These are phyloP conservation scores for Neonectria coccinea DNA, from an alignment of 2,329 filamentous ascomycete genomes.

Conservation along the genomic window DNA sequence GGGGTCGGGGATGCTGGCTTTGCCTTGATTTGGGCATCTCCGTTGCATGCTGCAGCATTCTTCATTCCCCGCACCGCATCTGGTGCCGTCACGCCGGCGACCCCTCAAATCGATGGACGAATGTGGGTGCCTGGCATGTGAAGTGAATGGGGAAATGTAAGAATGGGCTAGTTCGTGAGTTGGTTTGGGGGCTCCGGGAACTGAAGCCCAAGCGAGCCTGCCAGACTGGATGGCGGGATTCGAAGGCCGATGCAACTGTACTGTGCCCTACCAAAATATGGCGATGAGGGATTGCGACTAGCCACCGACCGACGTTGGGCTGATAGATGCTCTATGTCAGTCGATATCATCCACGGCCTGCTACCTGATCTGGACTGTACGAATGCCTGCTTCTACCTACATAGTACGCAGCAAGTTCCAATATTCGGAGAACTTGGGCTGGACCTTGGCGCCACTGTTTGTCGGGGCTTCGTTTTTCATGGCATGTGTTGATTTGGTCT, in stretches of 20 bases:
- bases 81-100: slow-evolving; percentile 25
- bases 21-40: slow-evolving; percentile 30
- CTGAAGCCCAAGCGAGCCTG: slow-evolving; percentile 27
- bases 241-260: slow-evolving; percentile 20
- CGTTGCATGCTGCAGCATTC: slow-evolving; percentile 21
- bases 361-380: not conserved
- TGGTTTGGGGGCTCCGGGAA: slow-evolving; percentile 20
- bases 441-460: not conserved
- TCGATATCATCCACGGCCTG: slow-evolving; percentile 18
- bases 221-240: slow-evolving; percentile 17
- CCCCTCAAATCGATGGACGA: slow-evolving; percentile 23
- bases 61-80: slow-evolving; percentile 28
- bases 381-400: not conserved
- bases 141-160: slow-evolving; percentile 26
- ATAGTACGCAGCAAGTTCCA: not conserved
- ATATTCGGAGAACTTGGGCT: slow-evolving; percentile 10
- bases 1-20: slow-evolving; percentile 18
- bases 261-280: slow-evolving; percentile 10
- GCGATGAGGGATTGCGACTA: slow-evolving; percentile 19
- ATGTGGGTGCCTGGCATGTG: slow-evolving; percentile 24
- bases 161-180: not conserved
- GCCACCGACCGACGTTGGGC: slow-evolving; percentile 16
- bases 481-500: slow-evolving; percentile 1
- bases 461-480: slow-evolving; percentile 7
- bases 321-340: slow-evolving; percentile 21